phyloP scores from a whole-genome alignment of 2,329 filamentous ascomycete genomes.

The Boeremia exigua region DNA sequence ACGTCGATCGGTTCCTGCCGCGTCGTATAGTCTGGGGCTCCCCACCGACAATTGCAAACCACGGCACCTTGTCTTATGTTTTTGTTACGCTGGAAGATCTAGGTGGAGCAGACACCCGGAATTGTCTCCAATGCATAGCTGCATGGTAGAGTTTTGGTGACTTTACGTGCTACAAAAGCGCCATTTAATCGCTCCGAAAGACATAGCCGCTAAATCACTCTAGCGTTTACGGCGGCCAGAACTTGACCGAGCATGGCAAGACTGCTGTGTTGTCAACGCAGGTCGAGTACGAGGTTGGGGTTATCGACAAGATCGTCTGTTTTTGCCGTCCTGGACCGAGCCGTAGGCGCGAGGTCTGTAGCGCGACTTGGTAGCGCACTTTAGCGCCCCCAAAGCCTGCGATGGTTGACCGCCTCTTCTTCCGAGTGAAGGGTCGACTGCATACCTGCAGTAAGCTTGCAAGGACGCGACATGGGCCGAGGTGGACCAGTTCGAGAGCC shows the following conservation, averaged over 20 bases:
- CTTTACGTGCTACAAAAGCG: not conserved
- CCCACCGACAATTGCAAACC: not conserved
- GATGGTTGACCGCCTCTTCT: conserved; percentile 12
- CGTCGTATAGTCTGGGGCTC: not conserved
- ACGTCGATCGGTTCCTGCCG: conserved; percentile 8
- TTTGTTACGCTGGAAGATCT: not conserved
- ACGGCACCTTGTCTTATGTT: not conserved
- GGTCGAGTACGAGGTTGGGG: conserved; percentile 4
- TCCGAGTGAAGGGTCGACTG: not conserved
- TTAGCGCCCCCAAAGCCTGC: conserved; percentile 8
- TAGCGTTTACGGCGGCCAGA: conserved; percentile 1
- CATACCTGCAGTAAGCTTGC: conserved; percentile 1
- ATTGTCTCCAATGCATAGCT: not conserved
- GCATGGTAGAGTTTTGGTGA: not conserved
- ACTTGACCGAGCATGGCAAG: conserved; percentile 12
- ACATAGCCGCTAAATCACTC: not conserved
- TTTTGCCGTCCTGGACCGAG: conserved; percentile 17
- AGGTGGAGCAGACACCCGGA: too few species aligned
- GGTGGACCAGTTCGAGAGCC: conserved; percentile 1
- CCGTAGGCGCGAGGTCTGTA: conserved; percentile 7
- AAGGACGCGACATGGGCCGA: not conserved
- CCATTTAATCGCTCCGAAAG: conserved; percentile 10
- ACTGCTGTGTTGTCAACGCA: conserved; percentile 14
- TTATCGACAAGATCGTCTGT: conserved; percentile 7
- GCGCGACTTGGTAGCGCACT: conserved; percentile 4